These are phyloP conservation scores for Cercospora canescens DNA, from an alignment of 2,329 filamentous ascomycete genomes.

Conservation along the genomic window DNA sequence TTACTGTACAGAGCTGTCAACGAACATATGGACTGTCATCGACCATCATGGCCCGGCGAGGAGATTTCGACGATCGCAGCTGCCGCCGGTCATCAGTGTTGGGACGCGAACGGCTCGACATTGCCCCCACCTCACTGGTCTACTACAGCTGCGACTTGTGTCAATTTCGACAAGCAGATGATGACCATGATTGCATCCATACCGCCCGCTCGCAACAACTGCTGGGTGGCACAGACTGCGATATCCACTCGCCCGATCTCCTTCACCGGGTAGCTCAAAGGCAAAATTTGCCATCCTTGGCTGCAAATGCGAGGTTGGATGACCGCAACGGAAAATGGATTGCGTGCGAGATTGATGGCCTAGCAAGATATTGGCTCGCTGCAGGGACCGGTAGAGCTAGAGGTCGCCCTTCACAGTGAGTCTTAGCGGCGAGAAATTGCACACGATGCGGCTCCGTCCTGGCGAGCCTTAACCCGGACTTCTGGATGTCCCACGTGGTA, in stretches of 20 bases:
- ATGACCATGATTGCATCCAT: background rate
- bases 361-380: background rate
- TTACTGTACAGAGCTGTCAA: background rate
- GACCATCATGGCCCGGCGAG: background rate
- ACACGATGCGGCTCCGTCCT: background rate
- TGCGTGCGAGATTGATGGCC: background rate
- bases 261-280: background rate
- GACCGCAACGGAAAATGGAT: background rate
- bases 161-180: background rate
- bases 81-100: background rate
- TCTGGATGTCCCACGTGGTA: background rate
- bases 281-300: background rate
- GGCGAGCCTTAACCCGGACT: background rate
- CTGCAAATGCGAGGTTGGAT: background rate
- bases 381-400: background rate
- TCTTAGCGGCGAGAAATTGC: background rate
- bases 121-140: background rate
- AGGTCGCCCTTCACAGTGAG: background rate
- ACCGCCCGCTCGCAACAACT: background rate
- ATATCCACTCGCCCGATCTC: background rate
- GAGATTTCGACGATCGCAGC: background rate
- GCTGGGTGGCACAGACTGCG: background rate
- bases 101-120: background rate
- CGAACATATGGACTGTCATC: background rate
- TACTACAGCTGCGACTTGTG: background rate